Evolutionary conservation across 202 grass and related monocot species (phyloP), one percentile per base, ranked within the genome.

Genomic region (Zizania palustris): DNA sequence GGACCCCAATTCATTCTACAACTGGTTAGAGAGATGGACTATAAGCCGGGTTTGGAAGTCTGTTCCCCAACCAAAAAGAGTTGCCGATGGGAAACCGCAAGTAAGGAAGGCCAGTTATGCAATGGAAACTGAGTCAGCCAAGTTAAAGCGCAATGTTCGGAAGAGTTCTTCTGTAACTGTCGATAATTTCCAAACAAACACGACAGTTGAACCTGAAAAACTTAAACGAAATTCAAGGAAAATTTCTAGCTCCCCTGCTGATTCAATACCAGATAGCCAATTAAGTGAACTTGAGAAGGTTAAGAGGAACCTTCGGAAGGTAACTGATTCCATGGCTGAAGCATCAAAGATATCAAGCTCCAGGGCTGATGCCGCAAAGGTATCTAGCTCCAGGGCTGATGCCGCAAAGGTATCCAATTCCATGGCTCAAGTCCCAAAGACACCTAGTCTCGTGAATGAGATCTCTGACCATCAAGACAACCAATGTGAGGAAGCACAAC

Each of bases 201-300:
- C 41, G n/a, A 71, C 46, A 44, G 7, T 43, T 50, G 85, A 90
- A 75, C 72, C 82, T 81, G 87, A 87, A 82, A 89, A 85, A 80
- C 56, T 45, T 39, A 89, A 85, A 79, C 72, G 80, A 22, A 91
- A 89, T 59, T n/a, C 60, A 49, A 88, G 73, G 71, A 97, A 89
- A 76, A 60, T 83, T 0, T 66, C 72, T 60, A 71, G 42, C 16
- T 60, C 60, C 39, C 38, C 78, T 75, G 70, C 62, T 69, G 91
- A 94, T 65, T 83, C 87, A 57, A 74, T 79, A 33, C 91, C 85
- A 74, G 91, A 92, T 63, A 90, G 84, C 74, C 89, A 90, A 44
- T 85, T 93, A 79, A 86, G 85, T 72, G 95, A 97, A 83, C 89
- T 97, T 60, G 95, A 96, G 71, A 96, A 96, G 73, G 93, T 96